Percentiles rank a stretch among this genome's conserved stretches.
Evolutionary conservation across 257 asterid genomes (phyloP).

Genomic region (Ilex asprella): DNA sequence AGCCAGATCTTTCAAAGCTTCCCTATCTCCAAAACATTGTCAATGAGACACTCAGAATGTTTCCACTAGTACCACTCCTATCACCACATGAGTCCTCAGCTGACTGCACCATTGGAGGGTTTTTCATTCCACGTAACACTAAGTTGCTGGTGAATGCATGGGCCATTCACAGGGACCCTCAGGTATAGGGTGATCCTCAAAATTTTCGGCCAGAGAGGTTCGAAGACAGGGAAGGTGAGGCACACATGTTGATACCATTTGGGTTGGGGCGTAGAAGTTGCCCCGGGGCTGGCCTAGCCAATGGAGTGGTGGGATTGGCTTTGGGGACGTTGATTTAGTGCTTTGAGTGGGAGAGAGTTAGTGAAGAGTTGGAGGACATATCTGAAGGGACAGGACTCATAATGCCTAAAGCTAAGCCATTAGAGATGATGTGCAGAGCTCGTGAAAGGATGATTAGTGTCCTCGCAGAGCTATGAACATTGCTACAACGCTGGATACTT

Average conservation of each 20-base stretch:
- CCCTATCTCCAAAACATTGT: constrained; percentile 13
- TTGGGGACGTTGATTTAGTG: constrained; percentile 48
- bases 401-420: constrained; percentile 32
- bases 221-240: constrained; percentile 20
- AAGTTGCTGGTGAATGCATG: constrained; percentile 54
- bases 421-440: constrained; percentile 37
- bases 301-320: constrained; percentile 36
- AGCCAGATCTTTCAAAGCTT: no score
- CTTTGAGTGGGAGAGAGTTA: constrained; percentile 48
- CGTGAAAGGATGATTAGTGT: background rate
- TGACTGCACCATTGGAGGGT: constrained; percentile 41
- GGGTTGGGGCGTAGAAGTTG: constrained; percentile 78
- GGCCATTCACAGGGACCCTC: constrained; percentile 63
- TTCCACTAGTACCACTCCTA: constrained; percentile 44
- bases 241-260: constrained; percentile 40
- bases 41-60: constrained; percentile 40
- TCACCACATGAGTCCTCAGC: constrained; percentile 49
- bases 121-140: constrained; percentile 44
- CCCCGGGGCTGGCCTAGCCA: constrained; percentile 54
- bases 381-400: constrained; percentile 42
- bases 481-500: no score
- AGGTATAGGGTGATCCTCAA: constrained; percentile 42
- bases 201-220: constrained; percentile 56
- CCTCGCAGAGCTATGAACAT: no score
- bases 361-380: constrained; percentile 32